Base-by-base conservation (phyloP, 306 rosid genomes). In the Cucurbita ficifolia region DNA sequence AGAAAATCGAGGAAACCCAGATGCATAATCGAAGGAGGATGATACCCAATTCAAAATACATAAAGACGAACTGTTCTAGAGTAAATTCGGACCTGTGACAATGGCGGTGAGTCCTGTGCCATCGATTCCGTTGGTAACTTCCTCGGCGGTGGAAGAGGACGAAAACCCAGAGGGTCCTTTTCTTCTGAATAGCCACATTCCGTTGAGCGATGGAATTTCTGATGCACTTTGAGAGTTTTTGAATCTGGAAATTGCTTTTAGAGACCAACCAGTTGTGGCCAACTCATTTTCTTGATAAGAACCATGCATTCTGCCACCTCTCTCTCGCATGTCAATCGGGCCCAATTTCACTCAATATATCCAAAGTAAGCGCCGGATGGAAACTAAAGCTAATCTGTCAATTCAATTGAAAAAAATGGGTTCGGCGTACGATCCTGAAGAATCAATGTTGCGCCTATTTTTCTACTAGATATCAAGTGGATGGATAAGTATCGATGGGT, bases 151-250 rank as follows among this genome's bases (percentile, higher is more conserved):
- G 13, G 96, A 89, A 72, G 89, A 79, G 0, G 82, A 79, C 7
- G 92, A 87, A 82, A 90, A 89, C 58, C 92, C 96, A n/a, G 98
- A 89, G 10, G 81, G 64, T 1, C 93, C 90, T 76, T 83, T 87
- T 51, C 74, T 84, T 74, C 77, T 73, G 73, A 93, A 88, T 10
- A 75, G 82, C 98, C 98, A 75, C 90, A 93, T 93, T 36, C 74
- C 6, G 7, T 59, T 83, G 8, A 59, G 48, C 2, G 29, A 8
- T 0, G 50, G 16, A 39, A 61, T 35, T 7, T 64, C 4, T 18
- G 6, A 64, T 16, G 8, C 35, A 7, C 8, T 43, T 43, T 13
- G 5, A 43, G 33, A 18, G 4, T 19, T 40, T 9, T 18, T 1
- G 16, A 21, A 65, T 43, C 78, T 55, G 39, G 4, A 12, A 57